phyloP scores from a whole-genome alignment of 768 basidiomycete genomes.

The Termitomyces bulborhizus region DNA sequence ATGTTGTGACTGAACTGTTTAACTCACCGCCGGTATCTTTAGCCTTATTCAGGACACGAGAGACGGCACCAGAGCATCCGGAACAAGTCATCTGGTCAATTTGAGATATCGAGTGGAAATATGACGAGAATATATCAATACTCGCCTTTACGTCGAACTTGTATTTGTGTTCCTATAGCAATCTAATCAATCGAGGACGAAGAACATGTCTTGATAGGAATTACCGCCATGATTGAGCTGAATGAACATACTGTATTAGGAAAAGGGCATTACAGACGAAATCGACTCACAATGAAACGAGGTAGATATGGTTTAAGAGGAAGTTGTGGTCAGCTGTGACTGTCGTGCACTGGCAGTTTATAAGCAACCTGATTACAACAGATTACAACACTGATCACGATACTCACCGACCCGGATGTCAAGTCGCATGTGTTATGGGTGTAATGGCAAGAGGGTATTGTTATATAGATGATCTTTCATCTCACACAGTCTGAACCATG shows the following conservation, averaged over 20 bases:
- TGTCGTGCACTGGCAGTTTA: neutral
- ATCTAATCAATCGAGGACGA: slow-evolving; percentile 5
- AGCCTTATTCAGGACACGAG: slow-evolving; percentile 66
- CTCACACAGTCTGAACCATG: neutral
- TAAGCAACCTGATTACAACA: neutral
- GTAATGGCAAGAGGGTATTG: neutral
- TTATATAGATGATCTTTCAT: neutral
- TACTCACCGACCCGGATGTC: too few relatives aligned
- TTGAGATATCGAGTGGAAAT: neutral
- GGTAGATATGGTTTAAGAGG: neutral
- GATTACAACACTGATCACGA: too few relatives aligned
- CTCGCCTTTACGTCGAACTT: slow-evolving; percentile 80
- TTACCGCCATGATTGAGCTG: slow-evolving; percentile 9
- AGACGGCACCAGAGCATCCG: slow-evolving; percentile 83
- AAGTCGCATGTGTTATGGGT: neutral
- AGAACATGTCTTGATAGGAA: neutral
- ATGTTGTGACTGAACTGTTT: neutral
- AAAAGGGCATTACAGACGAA: neutral
- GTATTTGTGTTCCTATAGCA: slow-evolving; percentile 43
- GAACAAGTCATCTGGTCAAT: slow-evolving; percentile 72
- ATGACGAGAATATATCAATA: neutral
- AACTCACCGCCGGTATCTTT: slow-evolving; percentile 35
- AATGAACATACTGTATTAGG: neutral
- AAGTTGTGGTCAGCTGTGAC: neutral
- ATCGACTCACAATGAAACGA: neutral